Evolutionary conservation across 2,329 filamentous ascomycete genomes (phyloP).

Genomic region (Peltaster fructicola): DNA sequence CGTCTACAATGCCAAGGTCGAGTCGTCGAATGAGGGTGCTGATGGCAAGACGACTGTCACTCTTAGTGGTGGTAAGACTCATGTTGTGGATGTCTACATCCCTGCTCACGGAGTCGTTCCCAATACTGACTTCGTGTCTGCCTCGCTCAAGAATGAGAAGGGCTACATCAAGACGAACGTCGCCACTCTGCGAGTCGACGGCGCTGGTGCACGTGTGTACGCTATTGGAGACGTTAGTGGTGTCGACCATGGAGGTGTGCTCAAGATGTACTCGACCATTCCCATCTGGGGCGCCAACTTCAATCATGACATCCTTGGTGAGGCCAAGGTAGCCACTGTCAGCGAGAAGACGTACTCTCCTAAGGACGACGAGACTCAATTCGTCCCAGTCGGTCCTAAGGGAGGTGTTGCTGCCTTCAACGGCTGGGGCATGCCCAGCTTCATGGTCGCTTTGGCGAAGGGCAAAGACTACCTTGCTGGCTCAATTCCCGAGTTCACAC

Average conservation of each 20-base stretch:
- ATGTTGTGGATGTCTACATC: slow-evolving; percentile 35
- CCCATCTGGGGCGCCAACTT: slow-evolving; percentile 28
- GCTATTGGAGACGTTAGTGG: slow-evolving; percentile 29
- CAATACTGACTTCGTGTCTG: slow-evolving; percentile 35
- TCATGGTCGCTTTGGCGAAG: slow-evolving; percentile 18
- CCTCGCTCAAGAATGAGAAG: slow-evolving; percentile 25
- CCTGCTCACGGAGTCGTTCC: slow-evolving; percentile 33
- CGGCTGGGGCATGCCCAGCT: slow-evolving; percentile 17
- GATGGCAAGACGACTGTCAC: slow-evolving; percentile 25
- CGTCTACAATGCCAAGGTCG: slow-evolving; percentile 14
- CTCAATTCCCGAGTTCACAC: slow-evolving; percentile 11
- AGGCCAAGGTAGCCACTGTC: slow-evolving; percentile 10
- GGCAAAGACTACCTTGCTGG: slow-evolving; percentile 20
- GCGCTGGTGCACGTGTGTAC: slow-evolving; percentile 29
- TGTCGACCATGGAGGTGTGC: slow-evolving; percentile 24
- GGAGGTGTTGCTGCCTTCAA: slow-evolving; percentile 21
- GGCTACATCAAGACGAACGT: slow-evolving; percentile 33
- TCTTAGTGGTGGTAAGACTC: slow-evolving; percentile 28
- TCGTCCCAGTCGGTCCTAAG: slow-evolving; percentile 15
- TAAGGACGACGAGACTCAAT: slow-evolving; percentile 16
- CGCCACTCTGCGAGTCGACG: slow-evolving; percentile 28
- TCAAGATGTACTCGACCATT: slow-evolving; percentile 23
- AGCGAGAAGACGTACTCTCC: slow-evolving; percentile 13
- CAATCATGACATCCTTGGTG: slow-evolving; percentile 26
- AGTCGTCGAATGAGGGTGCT: slow-evolving; percentile 12